Evolutionary conservation across 257 asterid genomes (phyloP).

Genomic region (Lithospermum erythrorhizon): DNA sequence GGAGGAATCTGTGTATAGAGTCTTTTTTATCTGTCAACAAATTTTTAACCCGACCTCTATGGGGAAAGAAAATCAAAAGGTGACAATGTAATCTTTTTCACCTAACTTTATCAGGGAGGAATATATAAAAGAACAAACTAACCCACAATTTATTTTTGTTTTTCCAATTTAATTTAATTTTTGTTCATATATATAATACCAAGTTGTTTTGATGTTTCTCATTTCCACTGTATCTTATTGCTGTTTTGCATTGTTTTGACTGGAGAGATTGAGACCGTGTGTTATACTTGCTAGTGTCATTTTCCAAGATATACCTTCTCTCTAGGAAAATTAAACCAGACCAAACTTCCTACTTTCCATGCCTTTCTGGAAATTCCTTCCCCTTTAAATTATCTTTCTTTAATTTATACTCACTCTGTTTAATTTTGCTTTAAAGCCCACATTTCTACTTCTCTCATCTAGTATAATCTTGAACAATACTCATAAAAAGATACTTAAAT

Average conservation of each 20-base stretch:
- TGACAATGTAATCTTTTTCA: constrained; percentile 29
- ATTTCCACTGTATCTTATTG: constrained; percentile 10
- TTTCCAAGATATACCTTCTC: constrained; percentile 70
- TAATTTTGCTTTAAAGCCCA: constrained; percentile 12
- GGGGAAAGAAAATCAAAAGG: constrained; percentile 58
- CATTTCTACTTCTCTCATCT: neutral
- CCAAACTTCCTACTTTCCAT: constrained; percentile 14
- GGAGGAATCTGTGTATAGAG: constrained; percentile 37
- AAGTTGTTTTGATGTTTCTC: constrained; percentile 11
- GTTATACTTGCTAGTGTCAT: constrained; percentile 50
- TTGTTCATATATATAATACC: neutral
- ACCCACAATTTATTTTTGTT: neutral
- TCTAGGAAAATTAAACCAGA: constrained; percentile 47
- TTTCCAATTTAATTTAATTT: constrained; percentile 4
- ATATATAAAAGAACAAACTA: neutral
- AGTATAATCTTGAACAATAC: neutral
- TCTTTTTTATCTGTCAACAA: constrained; percentile 39
- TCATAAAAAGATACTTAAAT: neutral
- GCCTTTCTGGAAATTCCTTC: constrained; percentile 27
- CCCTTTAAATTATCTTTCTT: constrained; percentile 3
- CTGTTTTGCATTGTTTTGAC: constrained; percentile 32
- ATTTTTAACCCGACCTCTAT: constrained; percentile 72
- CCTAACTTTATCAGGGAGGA: neutral
- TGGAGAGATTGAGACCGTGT: constrained; percentile 40
- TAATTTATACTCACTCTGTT: constrained; percentile 4